phyloP scores from a whole-genome alignment of 768 basidiomycete genomes.

The Porphyrellus cyaneotinctus region DNA sequence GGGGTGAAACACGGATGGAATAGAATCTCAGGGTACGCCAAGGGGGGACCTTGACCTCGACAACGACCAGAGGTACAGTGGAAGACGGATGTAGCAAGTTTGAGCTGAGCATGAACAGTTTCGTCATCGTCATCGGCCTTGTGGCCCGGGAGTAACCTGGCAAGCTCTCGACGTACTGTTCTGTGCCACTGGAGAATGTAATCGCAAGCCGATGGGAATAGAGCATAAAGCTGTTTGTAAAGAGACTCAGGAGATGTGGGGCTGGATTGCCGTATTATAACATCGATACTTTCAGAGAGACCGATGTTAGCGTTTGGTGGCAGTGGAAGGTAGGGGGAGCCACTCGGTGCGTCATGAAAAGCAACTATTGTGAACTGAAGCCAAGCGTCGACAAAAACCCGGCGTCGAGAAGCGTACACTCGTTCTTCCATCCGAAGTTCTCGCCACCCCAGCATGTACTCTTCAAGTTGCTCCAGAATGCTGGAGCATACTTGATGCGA shows the following conservation, averaged over 20 bases:
- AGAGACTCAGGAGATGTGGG: slow-evolving; percentile 8
- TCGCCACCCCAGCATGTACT: slow-evolving; percentile 30
- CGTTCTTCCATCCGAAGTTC: slow-evolving; percentile 30
- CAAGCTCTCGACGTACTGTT: slow-evolving; percentile 23
- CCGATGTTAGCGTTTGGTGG: slow-evolving; percentile 28
- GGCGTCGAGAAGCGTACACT: slow-evolving; percentile 26
- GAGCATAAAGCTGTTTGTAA: slow-evolving; percentile 12
- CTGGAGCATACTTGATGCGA: slow-evolving; percentile 12
- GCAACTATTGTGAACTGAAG: slow-evolving; percentile 13
- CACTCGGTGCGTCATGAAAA: slow-evolving; percentile 13
- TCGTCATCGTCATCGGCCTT: slow-evolving; percentile 14
- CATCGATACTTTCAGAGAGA: slow-evolving; percentile 18
- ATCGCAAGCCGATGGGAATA: slow-evolving; percentile 15
- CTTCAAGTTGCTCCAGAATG: slow-evolving; percentile 20
- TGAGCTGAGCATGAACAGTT: slow-evolving; percentile 18
- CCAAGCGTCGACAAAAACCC: slow-evolving; percentile 26
- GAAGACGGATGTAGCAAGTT: slow-evolving; percentile 29
- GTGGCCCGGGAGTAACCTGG: slow-evolving; percentile 24
- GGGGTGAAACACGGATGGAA: slow-evolving; percentile 28
- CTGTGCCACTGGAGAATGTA: slow-evolving; percentile 28
- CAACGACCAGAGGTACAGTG: slow-evolving; percentile 17
- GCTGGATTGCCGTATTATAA: slow-evolving; percentile 23
- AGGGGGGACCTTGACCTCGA: slow-evolving; percentile 9
- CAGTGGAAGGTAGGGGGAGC: slow-evolving; percentile 22
- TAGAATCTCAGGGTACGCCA: slow-evolving; percentile 26